These are phyloP conservation scores for Exophiala calicioides DNA, from an alignment of 2,329 filamentous ascomycete species.

Conservation along the genomic window DNA sequence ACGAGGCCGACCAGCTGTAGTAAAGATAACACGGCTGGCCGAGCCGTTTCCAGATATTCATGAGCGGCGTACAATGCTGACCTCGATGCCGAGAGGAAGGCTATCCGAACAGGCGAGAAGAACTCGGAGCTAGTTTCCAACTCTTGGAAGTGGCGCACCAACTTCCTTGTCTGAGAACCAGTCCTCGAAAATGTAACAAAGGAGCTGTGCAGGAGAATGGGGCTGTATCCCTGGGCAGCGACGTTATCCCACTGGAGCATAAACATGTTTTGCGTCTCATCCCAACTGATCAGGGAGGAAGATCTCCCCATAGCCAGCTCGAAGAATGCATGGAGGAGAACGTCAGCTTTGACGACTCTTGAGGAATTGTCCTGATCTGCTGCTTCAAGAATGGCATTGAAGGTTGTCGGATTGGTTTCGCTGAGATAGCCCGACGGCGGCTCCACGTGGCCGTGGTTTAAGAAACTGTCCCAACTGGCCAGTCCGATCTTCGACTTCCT, in stretches of 20 bases:
- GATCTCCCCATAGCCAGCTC: slow-evolving; percentile 47
- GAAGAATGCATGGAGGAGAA: slow-evolving; percentile 44
- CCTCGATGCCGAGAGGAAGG: slow-evolving; percentile 10
- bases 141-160: slow-evolving; percentile 4
- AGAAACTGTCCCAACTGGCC: slow-evolving; percentile 46
- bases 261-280: slow-evolving; percentile 39
- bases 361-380: background rate
- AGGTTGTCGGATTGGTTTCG: slow-evolving; percentile 43
- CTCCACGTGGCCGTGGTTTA: slow-evolving; percentile 36
- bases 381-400: slow-evolving; percentile 40
- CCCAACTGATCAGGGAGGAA: slow-evolving; percentile 46
- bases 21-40: slow-evolving; percentile 11
- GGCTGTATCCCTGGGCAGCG: slow-evolving; percentile 48
- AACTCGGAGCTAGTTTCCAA: background rate
- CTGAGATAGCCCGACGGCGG: slow-evolving; percentile 45
- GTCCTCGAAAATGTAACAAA: slow-evolving; percentile 14
- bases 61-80: slow-evolving; percentile 16
- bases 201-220: slow-evolving; percentile 9
- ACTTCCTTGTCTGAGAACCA: slow-evolving; percentile 8
- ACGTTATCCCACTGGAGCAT: slow-evolving; percentile 46
- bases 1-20: slow-evolving; percentile 16
- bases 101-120: slow-evolving; percentile 10
- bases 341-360: slow-evolving; percentile 36
- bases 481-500: slow-evolving; percentile 21
- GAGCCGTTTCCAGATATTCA: slow-evolving; percentile 4